Conservation (phyloP, 169 alveolate species). For the Plasmodium vivax region DNA sequence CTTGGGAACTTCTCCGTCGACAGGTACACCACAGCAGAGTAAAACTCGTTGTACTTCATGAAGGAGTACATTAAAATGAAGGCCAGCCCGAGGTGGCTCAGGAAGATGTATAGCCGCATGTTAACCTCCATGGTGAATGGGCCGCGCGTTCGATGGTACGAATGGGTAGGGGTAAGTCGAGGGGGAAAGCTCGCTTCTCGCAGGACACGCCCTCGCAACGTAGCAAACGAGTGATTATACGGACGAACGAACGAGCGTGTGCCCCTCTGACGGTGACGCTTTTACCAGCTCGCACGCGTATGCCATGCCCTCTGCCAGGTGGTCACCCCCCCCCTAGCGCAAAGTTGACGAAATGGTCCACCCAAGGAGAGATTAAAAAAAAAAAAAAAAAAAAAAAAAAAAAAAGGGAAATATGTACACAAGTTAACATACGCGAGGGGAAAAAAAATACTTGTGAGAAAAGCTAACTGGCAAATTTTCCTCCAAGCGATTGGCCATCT, state of each 20-base stretch:
- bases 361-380: background rate
- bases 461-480: background rate
- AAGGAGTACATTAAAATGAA: constrained; percentile 44
- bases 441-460: background rate
- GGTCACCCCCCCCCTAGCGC: background rate
- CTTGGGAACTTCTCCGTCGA: constrained; percentile 68
- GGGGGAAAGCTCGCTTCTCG: background rate
- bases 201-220: background rate
- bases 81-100: constrained; percentile 62
- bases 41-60: constrained; percentile 46
- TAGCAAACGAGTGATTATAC: background rate
- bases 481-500: background rate
- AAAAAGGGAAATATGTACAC: background rate
- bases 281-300: too few species aligned
- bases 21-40: constrained; percentile 34
- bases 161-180: too few species aligned
- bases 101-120: constrained; percentile 42
- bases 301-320: background rate
- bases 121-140: constrained; percentile 41
- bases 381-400: too few species aligned
- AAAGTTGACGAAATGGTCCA: background rate
- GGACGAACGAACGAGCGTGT: too few species aligned
- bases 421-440: background rate
- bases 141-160: background rate
- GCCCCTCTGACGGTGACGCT: too few species aligned